Conservation (phyloP, 495 filamentous ascomycete species). For the Polyplosphaeria fusca region DNA sequence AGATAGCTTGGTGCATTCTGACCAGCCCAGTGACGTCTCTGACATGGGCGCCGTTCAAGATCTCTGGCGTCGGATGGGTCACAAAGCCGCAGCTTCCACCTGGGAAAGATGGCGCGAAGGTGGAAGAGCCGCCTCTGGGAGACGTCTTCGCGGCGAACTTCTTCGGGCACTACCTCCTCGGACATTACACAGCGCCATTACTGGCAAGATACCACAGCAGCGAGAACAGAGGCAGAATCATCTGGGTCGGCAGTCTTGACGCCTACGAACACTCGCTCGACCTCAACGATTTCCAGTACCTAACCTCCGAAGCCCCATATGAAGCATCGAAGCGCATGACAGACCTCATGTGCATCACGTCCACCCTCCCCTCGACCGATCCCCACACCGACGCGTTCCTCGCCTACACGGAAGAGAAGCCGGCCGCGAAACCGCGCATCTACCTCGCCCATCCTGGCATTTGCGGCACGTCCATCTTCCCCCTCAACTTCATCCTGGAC, state of each 20-base stretch:
- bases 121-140: slow-evolving; percentile 60
- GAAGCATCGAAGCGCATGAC: slow-evolving; percentile 82
- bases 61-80: slow-evolving; percentile 56
- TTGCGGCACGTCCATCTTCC: slow-evolving; percentile 74
- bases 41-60: slow-evolving; percentile 79
- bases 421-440: slow-evolving; percentile 49
- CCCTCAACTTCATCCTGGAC: slow-evolving; percentile 61
- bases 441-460: slow-evolving; percentile 87
- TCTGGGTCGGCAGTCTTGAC: slow-evolving; percentile 85
- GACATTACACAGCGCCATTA: slow-evolving; percentile 72
- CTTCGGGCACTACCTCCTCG: slow-evolving; percentile 91
- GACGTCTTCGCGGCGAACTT: slow-evolving; percentile 86
- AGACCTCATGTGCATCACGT: slow-evolving; percentile 76
- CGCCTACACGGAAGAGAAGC: neutral
- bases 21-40: slow-evolving; percentile 63
- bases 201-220: slow-evolving; percentile 53
- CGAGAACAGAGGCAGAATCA: slow-evolving; percentile 55
- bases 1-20: slow-evolving; percentile 56
- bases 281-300: slow-evolving; percentile 71
- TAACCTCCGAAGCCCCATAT: slow-evolving; percentile 62
- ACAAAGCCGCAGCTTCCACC: slow-evolving; percentile 41
- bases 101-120: slow-evolving; percentile 4
- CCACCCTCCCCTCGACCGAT: slow-evolving; percentile 59
- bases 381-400: slow-evolving; percentile 56
- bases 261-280: slow-evolving; percentile 55